Evolutionary conservation across 345 rosid species (phyloP).

Genomic region (Hypericum androsaemum): DNA sequence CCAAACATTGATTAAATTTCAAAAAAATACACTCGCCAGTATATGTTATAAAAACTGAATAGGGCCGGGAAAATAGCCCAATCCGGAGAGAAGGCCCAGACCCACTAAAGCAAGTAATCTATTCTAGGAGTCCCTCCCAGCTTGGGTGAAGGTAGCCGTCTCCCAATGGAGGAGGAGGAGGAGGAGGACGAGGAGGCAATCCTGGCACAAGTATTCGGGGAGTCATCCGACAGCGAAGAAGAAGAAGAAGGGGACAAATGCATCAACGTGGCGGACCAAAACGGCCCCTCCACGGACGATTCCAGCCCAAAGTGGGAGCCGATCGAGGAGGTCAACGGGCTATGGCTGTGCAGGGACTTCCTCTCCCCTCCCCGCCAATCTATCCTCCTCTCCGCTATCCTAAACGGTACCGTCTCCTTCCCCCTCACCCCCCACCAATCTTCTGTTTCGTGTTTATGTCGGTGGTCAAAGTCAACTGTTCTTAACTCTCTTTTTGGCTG

Average conservation of each 20-base stretch:
- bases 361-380: conserved; percentile 50
- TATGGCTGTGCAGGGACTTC: conserved; percentile 62
- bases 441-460: background rate
- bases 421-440: background rate
- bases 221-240: conserved; percentile 56
- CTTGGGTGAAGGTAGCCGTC: too few relatives aligned
- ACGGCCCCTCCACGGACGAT: background rate
- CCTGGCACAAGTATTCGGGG: conserved; percentile 53
- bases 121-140: too few relatives aligned
- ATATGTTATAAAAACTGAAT: too few relatives aligned
- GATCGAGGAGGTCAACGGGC: conserved; percentile 42
- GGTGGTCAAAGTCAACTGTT: background rate
- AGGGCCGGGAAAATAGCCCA: too few relatives aligned
- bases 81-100: too few relatives aligned
- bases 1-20: too few relatives aligned
- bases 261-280: conserved; percentile 6
- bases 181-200: conserved; percentile 14
- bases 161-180: too few relatives aligned
- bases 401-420: conserved; percentile 33
- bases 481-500: conserved; percentile 2
- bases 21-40: too few relatives aligned
- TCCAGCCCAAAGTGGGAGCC: conserved; percentile 37
- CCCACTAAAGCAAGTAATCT: too few relatives aligned
- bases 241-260: background rate
- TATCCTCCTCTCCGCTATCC: conserved; percentile 44